Evolutionary conservation across 2,329 filamentous ascomycete genomes (phyloP).

Genomic region (Exophiala lecanii-corni): DNA sequence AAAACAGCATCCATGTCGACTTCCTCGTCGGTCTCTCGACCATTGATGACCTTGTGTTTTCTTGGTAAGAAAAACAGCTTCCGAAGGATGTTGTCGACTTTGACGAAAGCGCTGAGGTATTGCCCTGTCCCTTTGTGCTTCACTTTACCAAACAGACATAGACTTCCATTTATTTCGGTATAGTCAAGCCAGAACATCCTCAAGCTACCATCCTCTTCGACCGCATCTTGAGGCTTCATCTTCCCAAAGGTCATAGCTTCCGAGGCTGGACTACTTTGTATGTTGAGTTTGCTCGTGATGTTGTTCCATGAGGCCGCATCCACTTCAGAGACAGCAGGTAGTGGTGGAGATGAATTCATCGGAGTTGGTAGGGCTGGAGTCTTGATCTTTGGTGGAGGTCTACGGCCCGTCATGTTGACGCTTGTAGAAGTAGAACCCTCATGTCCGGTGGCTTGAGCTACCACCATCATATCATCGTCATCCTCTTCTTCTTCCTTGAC

Average conservation of each 20-base stretch:
- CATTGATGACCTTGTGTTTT: conserved; percentile 54
- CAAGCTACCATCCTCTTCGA: conserved; percentile 89
- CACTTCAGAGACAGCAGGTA: conserved; percentile 56
- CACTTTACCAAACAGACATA: conserved; percentile 95
- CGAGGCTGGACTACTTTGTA: conserved; percentile 64
- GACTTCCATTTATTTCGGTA: conserved; percentile 80
- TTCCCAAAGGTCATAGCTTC: conserved; percentile 69
- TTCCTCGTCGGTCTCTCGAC: conserved; percentile 68
- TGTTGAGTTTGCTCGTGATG: conserved; percentile 76
- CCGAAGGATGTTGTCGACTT: conserved; percentile 87
- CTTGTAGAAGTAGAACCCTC: conserved; percentile 55
- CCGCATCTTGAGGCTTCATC: conserved; percentile 73
- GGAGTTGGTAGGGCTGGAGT: conserved; percentile 67
- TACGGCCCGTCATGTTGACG: conserved; percentile 79
- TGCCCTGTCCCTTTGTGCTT: conserved; percentile 75
- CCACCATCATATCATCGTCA: conserved; percentile 79
- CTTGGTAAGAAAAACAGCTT: conserved; percentile 93
- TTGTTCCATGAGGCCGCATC: conserved; percentile 86
- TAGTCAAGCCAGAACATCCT: conserved; percentile 98
- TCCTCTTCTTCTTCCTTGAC: conserved; percentile 67
- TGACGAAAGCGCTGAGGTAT: conserved; percentile 90
- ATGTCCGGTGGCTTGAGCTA: conserved; percentile 68
- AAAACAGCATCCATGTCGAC: conserved; percentile 88
- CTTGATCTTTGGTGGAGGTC: conserved; percentile 69
- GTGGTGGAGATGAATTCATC: conserved; percentile 66